These are phyloP conservation scores for Acer campestre DNA, from an alignment of 345 rosid species.

Conservation along the genomic window DNA sequence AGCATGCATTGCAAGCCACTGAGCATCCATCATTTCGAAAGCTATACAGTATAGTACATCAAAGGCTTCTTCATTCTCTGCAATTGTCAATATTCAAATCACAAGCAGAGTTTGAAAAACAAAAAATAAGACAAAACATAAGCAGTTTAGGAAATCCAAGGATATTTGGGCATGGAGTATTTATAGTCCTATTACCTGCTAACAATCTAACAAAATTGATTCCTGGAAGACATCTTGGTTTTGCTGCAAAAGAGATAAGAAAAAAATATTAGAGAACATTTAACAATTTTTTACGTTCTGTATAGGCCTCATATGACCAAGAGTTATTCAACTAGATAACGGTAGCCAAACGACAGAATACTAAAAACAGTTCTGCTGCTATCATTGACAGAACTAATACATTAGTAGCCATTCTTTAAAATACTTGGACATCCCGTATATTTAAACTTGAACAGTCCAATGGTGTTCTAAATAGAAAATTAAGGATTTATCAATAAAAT, in stretches of 20 bases:
- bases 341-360: too few relatives aligned
- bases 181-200: conserved; percentile 61
- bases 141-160: not conserved
- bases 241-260: conserved; percentile 49
- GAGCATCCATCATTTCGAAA: conserved; percentile 98
- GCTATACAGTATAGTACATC: conserved; percentile 91
- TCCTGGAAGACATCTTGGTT: conserved; percentile 80
- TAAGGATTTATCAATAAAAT: not conserved
- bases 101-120: conserved; percentile 11
- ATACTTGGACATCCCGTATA: not conserved
- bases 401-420: not conserved
- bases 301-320: not conserved
- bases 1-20: conserved; percentile 99
- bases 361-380: not conserved
- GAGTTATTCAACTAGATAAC: not conserved
- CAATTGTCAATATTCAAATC: conserved; percentile 22
- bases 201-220: conserved; percentile 74
- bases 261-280: not conserved
- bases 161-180: conserved; percentile 2
- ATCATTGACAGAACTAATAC: not conserved
- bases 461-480: not conserved
- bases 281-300: not conserved
- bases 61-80: conserved; percentile 95
- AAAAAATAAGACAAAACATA: not conserved
- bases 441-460: not conserved